phyloP scores from a whole-genome alignment of 75 land plant genomes.

The Selaginella moellendorffii region DNA sequence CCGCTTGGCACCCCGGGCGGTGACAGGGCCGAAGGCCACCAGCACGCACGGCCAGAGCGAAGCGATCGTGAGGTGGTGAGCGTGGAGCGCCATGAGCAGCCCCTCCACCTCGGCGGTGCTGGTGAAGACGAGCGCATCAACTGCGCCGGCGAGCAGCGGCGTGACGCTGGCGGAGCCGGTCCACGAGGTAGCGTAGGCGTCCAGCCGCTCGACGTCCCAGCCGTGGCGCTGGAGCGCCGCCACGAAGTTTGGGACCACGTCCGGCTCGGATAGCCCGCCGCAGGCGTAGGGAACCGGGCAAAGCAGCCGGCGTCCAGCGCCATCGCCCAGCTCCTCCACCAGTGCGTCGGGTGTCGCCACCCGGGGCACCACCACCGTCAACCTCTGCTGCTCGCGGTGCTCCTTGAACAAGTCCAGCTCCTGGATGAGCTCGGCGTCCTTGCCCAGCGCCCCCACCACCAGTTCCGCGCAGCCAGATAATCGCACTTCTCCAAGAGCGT shows the following conservation, averaged over 20 bases:
- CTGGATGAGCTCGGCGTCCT: constrained; percentile 39
- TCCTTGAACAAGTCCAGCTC: constrained; percentile 20
- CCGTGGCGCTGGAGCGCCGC: constrained; percentile 20
- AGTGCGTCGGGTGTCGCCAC: constrained; percentile 37
- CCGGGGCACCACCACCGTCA: constrained; percentile 39
- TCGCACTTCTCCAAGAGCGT: no score
- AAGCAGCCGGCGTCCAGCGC: constrained; percentile 30
- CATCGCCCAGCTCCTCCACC: constrained; percentile 37
- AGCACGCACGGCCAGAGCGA: constrained; percentile 19
- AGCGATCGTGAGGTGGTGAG: constrained; percentile 28
- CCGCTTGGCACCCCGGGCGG: constrained; percentile 40
- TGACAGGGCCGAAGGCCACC: constrained; percentile 68
- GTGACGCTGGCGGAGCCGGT: constrained; percentile 33
- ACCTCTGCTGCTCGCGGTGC: constrained; percentile 10
- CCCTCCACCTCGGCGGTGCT: constrained; percentile 70
- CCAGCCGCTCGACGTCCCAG: constrained; percentile 33
- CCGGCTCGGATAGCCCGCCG: constrained; percentile 41
- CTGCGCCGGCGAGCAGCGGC: background rate
- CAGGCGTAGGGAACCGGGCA: constrained; percentile 53
- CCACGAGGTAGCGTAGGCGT: constrained; percentile 60
- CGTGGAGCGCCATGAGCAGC: constrained; percentile 36
- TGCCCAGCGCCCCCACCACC: constrained; percentile 42
- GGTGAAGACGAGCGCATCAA: constrained; percentile 64
- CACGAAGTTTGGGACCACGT: constrained; percentile 50
- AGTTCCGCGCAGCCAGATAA: constrained; percentile 32